Conservation (phyloP, 1,139 yeast species). For the Scheffersomyces cryptocercus region DNA sequence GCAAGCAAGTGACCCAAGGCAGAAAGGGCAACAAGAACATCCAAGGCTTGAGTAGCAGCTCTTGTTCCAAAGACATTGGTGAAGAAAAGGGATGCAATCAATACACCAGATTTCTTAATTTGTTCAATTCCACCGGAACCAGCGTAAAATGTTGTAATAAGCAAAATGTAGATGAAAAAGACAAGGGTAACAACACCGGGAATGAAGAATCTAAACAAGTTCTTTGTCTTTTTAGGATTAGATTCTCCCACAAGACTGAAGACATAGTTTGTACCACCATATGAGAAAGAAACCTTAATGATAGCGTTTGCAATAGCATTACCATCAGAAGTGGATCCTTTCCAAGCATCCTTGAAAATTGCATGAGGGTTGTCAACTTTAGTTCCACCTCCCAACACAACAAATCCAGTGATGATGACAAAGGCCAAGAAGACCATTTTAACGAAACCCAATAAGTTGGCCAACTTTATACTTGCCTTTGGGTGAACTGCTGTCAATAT, state of each 20-base stretch:
- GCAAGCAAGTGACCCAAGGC: conserved; percentile 46
- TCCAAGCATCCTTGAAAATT: conserved; percentile 38
- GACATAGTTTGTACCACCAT: conserved; percentile 40
- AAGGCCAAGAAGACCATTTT: conserved; percentile 39
- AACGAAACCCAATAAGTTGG: conserved; percentile 38
- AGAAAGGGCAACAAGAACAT: conserved; percentile 40
- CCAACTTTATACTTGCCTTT: conserved; percentile 31
- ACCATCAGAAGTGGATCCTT: conserved; percentile 42
- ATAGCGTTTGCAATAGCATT: conserved; percentile 44
- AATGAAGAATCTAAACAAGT: conserved; percentile 31
- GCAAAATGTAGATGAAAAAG: conserved; percentile 35
- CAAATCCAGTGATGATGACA: conserved; percentile 36
- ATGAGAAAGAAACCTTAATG: conserved; percentile 43
- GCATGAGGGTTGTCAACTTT: conserved; percentile 30
- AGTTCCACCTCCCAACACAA: conserved; percentile 41
- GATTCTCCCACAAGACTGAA: conserved; percentile 42
- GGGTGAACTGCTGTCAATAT: conserved; percentile 30
- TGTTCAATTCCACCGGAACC: conserved; percentile 29
- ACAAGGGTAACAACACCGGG: conserved; percentile 36
- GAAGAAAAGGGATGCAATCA: conserved; percentile 36
- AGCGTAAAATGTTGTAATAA: conserved; percentile 40
- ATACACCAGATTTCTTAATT: conserved; percentile 32
- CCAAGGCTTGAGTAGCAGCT: conserved; percentile 32
- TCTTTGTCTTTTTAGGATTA: conserved; percentile 26
- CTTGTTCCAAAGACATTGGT: conserved; percentile 32